A percentile compares a stretch with the other conserved stretches of the same genome.
phyloP scores from a whole-genome alignment of 768 basidiomycete species.

The Hysterangium stoloniferum region DNA sequence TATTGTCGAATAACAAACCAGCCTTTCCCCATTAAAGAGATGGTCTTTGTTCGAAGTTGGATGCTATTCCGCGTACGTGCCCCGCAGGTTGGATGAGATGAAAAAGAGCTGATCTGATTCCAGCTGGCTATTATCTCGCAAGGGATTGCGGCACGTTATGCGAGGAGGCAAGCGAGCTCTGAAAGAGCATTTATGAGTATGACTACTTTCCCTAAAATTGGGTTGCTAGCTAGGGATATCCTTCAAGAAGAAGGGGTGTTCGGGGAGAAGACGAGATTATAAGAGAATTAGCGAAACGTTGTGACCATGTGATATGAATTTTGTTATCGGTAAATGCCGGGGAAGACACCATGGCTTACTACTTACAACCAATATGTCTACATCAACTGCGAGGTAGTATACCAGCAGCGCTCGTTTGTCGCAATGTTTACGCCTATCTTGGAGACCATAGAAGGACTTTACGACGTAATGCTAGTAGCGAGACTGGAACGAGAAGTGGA shows the following conservation, averaged over 20 bases:
- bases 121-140: slow-evolving; percentile 78
- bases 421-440: no score
- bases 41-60: slow-evolving; percentile 80
- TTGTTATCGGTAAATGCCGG: not conserved
- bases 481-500: not conserved
- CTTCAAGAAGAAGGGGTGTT: slow-evolving; percentile 32
- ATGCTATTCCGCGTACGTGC: slow-evolving; percentile 68
- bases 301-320: not conserved
- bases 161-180: slow-evolving; percentile 83
- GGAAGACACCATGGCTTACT: not conserved
- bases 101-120: slow-evolving; percentile 13
- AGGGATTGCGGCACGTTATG: slow-evolving; percentile 83
- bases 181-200: slow-evolving; percentile 52
- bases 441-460: not conserved
- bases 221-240: slow-evolving; percentile 50
- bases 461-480: not conserved
- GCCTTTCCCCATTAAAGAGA: slow-evolving; percentile 68
- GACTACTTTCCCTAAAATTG: slow-evolving; percentile 50
- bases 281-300: not conserved
- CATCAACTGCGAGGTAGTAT: not conserved
- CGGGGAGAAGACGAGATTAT: not conserved
- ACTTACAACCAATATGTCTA: not conserved
- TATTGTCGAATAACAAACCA: slow-evolving; percentile 62
- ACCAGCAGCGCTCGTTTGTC: no score
- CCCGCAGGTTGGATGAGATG: not conserved